Base-by-base conservation (phyloP, 805 yeast species). In the Hanseniaspora valbyensis region DNA sequence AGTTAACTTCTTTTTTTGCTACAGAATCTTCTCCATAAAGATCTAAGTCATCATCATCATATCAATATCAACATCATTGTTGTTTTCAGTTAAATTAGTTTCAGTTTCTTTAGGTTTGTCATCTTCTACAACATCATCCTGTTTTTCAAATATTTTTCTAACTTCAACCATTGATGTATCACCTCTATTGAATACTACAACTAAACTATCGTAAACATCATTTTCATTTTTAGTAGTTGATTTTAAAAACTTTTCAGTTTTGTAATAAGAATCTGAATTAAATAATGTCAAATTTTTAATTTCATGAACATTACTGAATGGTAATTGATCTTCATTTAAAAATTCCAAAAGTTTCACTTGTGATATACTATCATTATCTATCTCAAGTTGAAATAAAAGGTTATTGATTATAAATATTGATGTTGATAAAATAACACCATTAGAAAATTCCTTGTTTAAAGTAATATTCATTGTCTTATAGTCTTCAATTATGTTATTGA, bases 401-500 rank as follows among this genome's bases (percentile, higher is more conserved):
- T 50, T 39, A 22, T 68, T 71, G 3, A 67, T 63, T 6, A 75
- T 62, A 18, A 75, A 53, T 3, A 77, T 54, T 54, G 75, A 72
- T 50, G 81, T 92, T 19, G 85, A 65, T 45, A 68, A 67, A 44
- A 84, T 57, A 54, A 76, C 70, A 55, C 82, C 61, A 42, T 64
- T 60, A 2, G 79, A 62, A 73, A 61, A 81, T 81, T 21, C 59
- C 56, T 42, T 74, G 54, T 49, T 64, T 59, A 64, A 72, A 61
- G 44, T 66, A 62, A 0, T 79, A 66, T 28, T 67, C 59, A 14
- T 61, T 60, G 2, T 68, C 55, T 22, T 34, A 24, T 21, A 44
- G 21, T 33, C 25, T 9, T 39, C 41, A 29, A 44, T 7, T 2
- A 57, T 41, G 73, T 54, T 49, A 64, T 61, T 64, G 72, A 61